These are phyloP conservation scores for Torulaspora delbrueckii DNA, from an alignment of 805 yeast species.

Conservation along the genomic window DNA sequence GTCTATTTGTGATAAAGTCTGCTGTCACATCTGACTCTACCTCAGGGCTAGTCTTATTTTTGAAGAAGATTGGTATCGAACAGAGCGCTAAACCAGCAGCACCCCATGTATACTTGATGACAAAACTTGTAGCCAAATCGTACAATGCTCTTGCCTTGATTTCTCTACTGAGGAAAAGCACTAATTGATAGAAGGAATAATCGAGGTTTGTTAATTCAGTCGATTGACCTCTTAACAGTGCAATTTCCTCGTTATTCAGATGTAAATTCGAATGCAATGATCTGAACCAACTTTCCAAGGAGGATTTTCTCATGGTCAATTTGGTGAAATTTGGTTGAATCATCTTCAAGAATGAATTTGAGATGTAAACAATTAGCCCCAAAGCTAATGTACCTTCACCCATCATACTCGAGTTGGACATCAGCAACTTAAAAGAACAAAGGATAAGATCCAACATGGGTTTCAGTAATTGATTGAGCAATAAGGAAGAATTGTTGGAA, in stretches of 20 bases:
- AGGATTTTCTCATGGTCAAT: conserved; percentile 68
- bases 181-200: conserved; percentile 73
- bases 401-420: conserved; percentile 40
- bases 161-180: conserved; percentile 69
- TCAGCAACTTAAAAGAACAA: conserved; percentile 72
- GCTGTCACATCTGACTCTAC: conserved; percentile 50
- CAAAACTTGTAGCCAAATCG: conserved; percentile 80
- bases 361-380: conserved; percentile 74
- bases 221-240: conserved; percentile 73
- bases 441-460: conserved; percentile 75
- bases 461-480: conserved; percentile 79
- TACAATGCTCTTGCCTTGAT: conserved; percentile 72
- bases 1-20: conserved; percentile 83
- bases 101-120: conserved; percentile 92
- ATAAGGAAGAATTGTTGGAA: conserved; percentile 61
- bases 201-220: conserved; percentile 76
- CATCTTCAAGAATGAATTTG: conserved; percentile 65
- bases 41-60: conserved; percentile 32
- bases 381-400: conserved; percentile 74
- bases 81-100: conserved; percentile 88
- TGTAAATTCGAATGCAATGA: conserved; percentile 78
- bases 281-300: conserved; percentile 79
- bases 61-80: conserved; percentile 78
- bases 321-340: conserved; percentile 89
- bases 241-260: conserved; percentile 78